phyloP scores from a whole-genome alignment of 2,329 filamentous ascomycete species.

The Dactylonectria macrodidyma region DNA sequence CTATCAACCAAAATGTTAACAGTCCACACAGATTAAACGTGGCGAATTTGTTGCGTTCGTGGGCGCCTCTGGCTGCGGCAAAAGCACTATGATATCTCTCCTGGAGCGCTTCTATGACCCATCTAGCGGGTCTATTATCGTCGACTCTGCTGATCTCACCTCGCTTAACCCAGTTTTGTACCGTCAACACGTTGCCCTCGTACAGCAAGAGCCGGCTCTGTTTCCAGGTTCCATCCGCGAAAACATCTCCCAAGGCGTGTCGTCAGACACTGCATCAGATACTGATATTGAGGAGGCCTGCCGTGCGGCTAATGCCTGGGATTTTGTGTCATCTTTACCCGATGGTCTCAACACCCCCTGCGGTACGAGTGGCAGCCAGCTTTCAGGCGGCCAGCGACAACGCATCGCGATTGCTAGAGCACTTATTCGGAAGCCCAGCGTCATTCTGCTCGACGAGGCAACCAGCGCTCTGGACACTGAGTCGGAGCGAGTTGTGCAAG shows the following conservation, averaged over 20 bases:
- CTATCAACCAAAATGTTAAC: too few relatives aligned
- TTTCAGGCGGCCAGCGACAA: slow-evolving; percentile 12
- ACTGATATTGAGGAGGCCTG: neutral
- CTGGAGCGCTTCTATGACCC: slow-evolving; percentile 61
- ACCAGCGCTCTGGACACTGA: slow-evolving; percentile 6
- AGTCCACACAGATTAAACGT: slow-evolving; percentile 50
- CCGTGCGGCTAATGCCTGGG: slow-evolving; percentile 50
- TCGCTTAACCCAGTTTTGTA: slow-evolving; percentile 54
- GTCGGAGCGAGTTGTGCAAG: slow-evolving; percentile 11
- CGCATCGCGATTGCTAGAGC: slow-evolving; percentile 11
- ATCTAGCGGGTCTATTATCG: slow-evolving; percentile 59
- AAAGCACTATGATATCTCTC: slow-evolving; percentile 70
- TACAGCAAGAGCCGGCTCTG: slow-evolving; percentile 73
- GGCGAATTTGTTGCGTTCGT: slow-evolving; percentile 68
- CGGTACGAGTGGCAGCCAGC: neutral
- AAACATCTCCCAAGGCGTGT: slow-evolving; percentile 69
- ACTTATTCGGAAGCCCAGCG: neutral
- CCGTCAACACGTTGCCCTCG: slow-evolving; percentile 64
- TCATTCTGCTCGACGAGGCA: slow-evolving; percentile 12
- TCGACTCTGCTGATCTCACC: neutral
- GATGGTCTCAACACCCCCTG: neutral
- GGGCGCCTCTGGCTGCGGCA: slow-evolving; percentile 64
- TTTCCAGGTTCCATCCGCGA: slow-evolving; percentile 85
- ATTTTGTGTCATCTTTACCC: slow-evolving; percentile 55
- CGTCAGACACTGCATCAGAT: neutral